Base-by-base conservation (phyloP, 2,329 filamentous ascomycete species). In the Ceratocystis cacaofunesta region DNA sequence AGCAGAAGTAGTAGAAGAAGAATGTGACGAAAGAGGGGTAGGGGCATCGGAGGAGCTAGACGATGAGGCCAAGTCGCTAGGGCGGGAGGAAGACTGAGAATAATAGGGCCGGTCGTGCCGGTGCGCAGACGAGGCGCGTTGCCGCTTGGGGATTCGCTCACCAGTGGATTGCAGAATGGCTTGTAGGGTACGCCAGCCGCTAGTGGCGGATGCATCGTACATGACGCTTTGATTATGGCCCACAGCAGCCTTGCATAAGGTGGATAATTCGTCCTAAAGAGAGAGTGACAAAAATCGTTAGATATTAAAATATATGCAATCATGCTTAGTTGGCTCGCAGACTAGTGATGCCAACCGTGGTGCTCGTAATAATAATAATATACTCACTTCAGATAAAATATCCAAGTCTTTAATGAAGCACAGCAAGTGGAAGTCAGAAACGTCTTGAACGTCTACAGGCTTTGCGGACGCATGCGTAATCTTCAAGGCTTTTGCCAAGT, bases 391-490 rank as follows among this genome's bases (percentile, higher is more conserved):
- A 74, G 84, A 90, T 48, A 99, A 79, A 48, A 95, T 85, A 52
- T 85, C 86, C 76, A 96, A 84, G 55, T 83, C 82, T 72, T 89
- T 87, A 67, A 99, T 79, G 76, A 90, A 97, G 75, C 85, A 88
- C n/a, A 99, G 80, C 17, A 97, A 80, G 73, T 99, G 94, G 75
- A 99, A 99, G 75, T 97, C 92, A 5, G 92, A 96, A 12, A 96
- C 80, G 28, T 85, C 84, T 46, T 85, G 79, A 36, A 87, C 82
- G 15, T 83, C 60, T 28, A 36, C 36, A 5, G 62, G 36, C n/a
- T 57, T 30, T 19, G 79, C 77, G 32, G 60, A 76, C 78, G 10
- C 85, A n/a, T 28, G 17, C 1, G 55, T 32, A n/a, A 58, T 79
- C 68, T 87, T 85, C 63, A 96, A 80, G 66, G 87, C 82, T 72